Evolutionary conservation across 345 rosid genomes (phyloP).

Genomic region (Syzygium aromaticum): DNA sequence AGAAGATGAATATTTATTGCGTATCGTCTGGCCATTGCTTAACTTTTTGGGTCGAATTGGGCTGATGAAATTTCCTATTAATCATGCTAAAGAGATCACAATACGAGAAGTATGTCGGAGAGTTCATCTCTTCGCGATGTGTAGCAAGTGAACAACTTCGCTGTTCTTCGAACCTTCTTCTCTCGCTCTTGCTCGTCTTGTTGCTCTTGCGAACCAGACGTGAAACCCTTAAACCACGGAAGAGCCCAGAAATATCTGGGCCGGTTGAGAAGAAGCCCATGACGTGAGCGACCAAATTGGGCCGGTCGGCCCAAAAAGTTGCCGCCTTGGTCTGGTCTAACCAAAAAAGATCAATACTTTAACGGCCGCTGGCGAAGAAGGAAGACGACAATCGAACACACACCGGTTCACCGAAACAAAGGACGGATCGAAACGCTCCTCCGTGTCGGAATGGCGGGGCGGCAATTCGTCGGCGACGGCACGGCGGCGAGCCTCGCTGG

Average conservation of each 20-base stretch:
- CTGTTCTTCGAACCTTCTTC: background rate
- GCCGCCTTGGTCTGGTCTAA: background rate
- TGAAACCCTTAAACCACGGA: background rate
- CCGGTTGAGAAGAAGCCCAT: background rate
- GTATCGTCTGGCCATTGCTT: background rate
- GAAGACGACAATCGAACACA: background rate
- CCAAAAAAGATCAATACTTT: background rate
- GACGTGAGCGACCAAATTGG: background rate
- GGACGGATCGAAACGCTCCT: background rate
- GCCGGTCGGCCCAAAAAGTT: background rate
- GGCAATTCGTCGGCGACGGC: conserved; percentile 57
- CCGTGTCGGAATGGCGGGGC: conserved; percentile 50
- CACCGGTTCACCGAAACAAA: background rate
- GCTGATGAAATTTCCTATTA: background rate
- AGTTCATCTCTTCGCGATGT: background rate
- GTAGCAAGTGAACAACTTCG: background rate
- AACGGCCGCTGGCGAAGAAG: background rate
- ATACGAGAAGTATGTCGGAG: background rate
- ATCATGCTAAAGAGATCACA: background rate
- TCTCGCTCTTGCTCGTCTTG: background rate
- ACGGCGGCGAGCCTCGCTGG: conserved; percentile 68
- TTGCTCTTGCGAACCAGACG: background rate
- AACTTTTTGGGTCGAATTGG: background rate
- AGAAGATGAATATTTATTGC: background rate
- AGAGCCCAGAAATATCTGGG: background rate